Base-by-base conservation (phyloP, 805 yeast species). In the Ogataea thermomethanolica region DNA sequence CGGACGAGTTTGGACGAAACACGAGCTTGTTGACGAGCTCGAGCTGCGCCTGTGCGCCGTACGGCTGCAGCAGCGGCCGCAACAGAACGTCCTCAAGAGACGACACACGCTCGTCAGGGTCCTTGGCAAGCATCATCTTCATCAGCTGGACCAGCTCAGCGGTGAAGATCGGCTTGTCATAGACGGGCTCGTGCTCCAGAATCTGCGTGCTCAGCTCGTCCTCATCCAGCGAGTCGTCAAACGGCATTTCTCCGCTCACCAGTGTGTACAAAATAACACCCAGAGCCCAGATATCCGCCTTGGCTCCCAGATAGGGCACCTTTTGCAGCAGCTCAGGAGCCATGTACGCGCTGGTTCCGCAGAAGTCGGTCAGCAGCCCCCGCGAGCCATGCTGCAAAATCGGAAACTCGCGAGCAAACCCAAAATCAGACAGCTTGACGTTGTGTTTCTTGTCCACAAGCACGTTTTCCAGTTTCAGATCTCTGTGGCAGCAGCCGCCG, bases 331-430 rank as follows among this genome's bases (percentile, higher is more conserved):
- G 68, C 58, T 91, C 99, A 0, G 99, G 99, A 0, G 99, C 96
- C 96, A 91, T 90, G 59, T 91, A 91, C 3, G 88, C 95, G 1
- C 89, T 79, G 0, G 98, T 91, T 3, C 99, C 99, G 63, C 99
- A 91, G 1, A 89, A 71, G 0, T 96, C 93, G 35, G 82, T 84
- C 25, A 91, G 63, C 33, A 82, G 61, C 5, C 60, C 49, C 22
- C 48, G 47, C 4, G 54, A 20, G 8, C 61, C 58, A 39, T 54
- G 37, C 36, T 54, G 55, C 10, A 49, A 48, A 39, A 49, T 50
- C 0, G 69, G 68, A 2, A 61, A 78, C 52, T 87, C 96, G 46
- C 98, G 70, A 0, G 96, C 87, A 60, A 91, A 91, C 0, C 99
- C 99, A 63, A 91, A 90, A 65, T 91, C 99, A 5, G 95, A 81